Conservation (phyloP, 371 early-diverging fungal genomes). For the Conidiobolus incongruus region DNA sequence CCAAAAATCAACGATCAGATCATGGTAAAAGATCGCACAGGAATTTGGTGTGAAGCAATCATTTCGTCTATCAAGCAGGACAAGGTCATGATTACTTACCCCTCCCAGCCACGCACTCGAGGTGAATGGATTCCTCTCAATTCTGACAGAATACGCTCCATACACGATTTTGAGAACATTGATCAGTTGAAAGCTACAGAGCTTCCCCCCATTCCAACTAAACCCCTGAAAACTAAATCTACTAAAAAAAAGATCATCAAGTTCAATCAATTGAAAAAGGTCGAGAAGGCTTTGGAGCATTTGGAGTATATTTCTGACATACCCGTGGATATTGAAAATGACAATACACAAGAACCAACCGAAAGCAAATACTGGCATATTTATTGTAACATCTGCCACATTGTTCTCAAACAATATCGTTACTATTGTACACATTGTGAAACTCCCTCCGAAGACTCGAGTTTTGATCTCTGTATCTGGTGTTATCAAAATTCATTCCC, state of each 20-base stretch:
- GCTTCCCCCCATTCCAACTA: no score
- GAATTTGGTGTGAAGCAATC: slow-evolving; percentile 4
- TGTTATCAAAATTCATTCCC: slow-evolving; percentile 61
- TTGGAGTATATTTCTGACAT: neutral
- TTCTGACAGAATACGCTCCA: no score
- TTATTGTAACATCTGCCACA: slow-evolving; percentile 8
- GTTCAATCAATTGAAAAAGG: neutral
- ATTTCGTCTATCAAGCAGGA: no score
- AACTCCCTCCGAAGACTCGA: slow-evolving; percentile 23
- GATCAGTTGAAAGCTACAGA: no score
- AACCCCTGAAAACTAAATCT: no score
- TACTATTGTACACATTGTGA: slow-evolving; percentile 76
- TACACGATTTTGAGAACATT: no score
- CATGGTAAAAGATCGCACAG: neutral
- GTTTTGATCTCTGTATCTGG: slow-evolving; percentile 13
- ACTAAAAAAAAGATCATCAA: neutral
- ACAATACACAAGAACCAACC: neutral
- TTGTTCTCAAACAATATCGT: slow-evolving; percentile 11
- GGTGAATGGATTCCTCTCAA: no score
- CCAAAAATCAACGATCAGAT: neutral
- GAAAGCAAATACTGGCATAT: slow-evolving; percentile 6
- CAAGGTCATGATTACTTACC: no score
- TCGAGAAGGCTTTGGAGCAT: neutral
- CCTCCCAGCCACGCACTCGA: no score
- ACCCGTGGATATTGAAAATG: neutral